Base-by-base conservation (phyloP, 108 stramenopile species). In the Cyclostephanos tholiformis region DNA sequence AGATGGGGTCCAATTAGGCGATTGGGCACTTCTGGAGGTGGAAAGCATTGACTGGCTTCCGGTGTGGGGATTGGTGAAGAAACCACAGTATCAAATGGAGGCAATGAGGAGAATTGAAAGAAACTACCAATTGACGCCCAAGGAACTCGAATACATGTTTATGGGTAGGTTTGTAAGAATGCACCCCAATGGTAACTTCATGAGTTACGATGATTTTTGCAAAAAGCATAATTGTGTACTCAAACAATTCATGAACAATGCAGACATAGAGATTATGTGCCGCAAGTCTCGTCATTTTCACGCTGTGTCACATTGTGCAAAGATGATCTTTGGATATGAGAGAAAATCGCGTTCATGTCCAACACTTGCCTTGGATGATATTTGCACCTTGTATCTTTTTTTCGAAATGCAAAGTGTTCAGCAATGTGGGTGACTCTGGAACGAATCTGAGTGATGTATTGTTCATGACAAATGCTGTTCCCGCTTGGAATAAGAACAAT, bases 71-170 rank as follows among this genome's bases (percentile, higher is more conserved):
- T 8, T 53, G 6, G n/a, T n/a, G n/a, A n/a, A n/a, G n/a, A 53
- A 8, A n/a, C 52, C 52, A 25, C 25, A 25, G 52, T 53, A 53
- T 53, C 25, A n/a, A 25, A 53, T 53, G 52, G 52, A 53, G 25
- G 6, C 52, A n/a, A 53, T 53, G 52, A 53, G 25, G 6, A 19
- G 32, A 32, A 32, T 32, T 32, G 4, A 4, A 32, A 4, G 32
- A 4, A 20, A 53, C 7, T 53, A 53, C 25, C 6, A 8, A 6
- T 51, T 51, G 20, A 8, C 50, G 7, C 7, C 50, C 4, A 10
- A 53, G 25, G 52, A 53, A 6, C 25, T 53, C 0, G 52, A 53
- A 14, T 20, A 9, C 50, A 53, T 53, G 52, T 1, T 0, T 19
- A 53, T 53, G 20, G 19, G 49, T 19, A 17, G 49, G 6, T 5